Base-by-base conservation (phyloP, 352 stramenopile genomes). In the Phytophthora multivora region DNA sequence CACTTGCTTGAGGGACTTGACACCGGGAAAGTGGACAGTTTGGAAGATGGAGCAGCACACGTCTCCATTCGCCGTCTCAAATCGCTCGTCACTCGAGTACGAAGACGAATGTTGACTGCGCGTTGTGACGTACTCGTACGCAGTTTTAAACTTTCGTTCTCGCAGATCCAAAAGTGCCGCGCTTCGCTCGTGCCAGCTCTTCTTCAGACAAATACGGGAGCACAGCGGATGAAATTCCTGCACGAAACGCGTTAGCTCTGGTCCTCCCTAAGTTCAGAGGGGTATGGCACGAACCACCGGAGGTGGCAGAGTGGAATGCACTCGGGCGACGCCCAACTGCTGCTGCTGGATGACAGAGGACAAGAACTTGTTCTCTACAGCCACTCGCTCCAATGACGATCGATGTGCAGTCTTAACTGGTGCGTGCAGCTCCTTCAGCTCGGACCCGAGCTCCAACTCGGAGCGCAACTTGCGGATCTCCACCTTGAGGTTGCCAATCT, bases 1-100 rank as follows among this genome's bases (percentile, higher is more conserved):
- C 6, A 73, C 62, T 56, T 71, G 63, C 13, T 63, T 18, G 5
- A 77, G 9, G 1, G 66, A 69, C 13, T 30, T 28, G 8, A 74
- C 63, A 16, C 49, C 59, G 2, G 40, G 26, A 16, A 77, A 75
- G 18, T 68, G 58, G 1, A 69, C 19, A 0, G 73, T 68, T 9
- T 79, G 70, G 18, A 73, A 79, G 33, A 69, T 60, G n/a, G 46
- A 23, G 36, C 50, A 67, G 38, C 60, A 72, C 0, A 38, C 16
- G 10, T 58, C 56, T 15, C 56, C 56, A 30, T 52, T 64, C 9
- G 41, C 28, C 6, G 55, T 60, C 52, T 68, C 60, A 5, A 59
- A 62, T 2, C 60, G 28, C 31, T 68, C 61, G 7, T 69, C 54
- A 13, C 49, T 56, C 5, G 23, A 46, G 13, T 40, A 40, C 36